These are phyloP conservation scores for Lactarius hengduanensis DNA, from an alignment of 768 basidiomycete species.

Conservation along the genomic window DNA sequence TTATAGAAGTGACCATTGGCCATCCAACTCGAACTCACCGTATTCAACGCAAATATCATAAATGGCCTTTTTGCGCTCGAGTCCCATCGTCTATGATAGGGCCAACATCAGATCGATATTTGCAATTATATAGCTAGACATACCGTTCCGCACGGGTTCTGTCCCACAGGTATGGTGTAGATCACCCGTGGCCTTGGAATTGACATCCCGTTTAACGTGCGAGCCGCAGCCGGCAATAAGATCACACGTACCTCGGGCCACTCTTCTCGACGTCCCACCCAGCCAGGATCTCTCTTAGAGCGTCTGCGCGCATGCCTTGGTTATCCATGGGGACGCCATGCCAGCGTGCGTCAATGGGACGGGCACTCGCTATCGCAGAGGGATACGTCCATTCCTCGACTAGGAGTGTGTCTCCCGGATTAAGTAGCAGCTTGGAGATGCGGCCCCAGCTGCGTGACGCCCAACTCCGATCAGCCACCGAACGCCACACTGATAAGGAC, in stretches of 20 bases:
- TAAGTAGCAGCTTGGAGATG: constrained; percentile 56
- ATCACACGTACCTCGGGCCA: not conserved
- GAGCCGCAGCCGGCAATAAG: not conserved
- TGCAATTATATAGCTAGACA: constrained; percentile 30
- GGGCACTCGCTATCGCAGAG: constrained; percentile 42
- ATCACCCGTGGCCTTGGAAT: constrained; percentile 59
- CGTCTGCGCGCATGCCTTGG: constrained; percentile 62
- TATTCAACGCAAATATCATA: constrained; percentile 83
- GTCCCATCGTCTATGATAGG: constrained; percentile 52
- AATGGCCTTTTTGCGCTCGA: constrained; percentile 67
- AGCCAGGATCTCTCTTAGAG: constrained; percentile 55
- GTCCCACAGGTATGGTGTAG: constrained; percentile 78
- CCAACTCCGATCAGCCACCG: not conserved
- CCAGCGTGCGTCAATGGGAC: constrained; percentile 44
- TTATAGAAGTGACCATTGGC: constrained; percentile 6
- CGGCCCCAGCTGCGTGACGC: constrained; percentile 48
- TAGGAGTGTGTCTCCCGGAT: constrained; percentile 60
- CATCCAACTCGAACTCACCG: constrained; percentile 41
- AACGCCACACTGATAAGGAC: not conserved
- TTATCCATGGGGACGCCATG: constrained; percentile 67
- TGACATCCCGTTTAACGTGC: not conserved
- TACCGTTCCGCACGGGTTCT: constrained; percentile 79
- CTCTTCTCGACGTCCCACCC: constrained; percentile 56
- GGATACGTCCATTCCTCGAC: constrained; percentile 78
- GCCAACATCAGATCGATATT: constrained; percentile 3